A percentile compares a stretch with the other conserved stretches of the same genome.
Evolutionary conservation across 176 grass and related monocot genomes (phyloP).

Genomic region (Cenchrus fungigraminus): DNA sequence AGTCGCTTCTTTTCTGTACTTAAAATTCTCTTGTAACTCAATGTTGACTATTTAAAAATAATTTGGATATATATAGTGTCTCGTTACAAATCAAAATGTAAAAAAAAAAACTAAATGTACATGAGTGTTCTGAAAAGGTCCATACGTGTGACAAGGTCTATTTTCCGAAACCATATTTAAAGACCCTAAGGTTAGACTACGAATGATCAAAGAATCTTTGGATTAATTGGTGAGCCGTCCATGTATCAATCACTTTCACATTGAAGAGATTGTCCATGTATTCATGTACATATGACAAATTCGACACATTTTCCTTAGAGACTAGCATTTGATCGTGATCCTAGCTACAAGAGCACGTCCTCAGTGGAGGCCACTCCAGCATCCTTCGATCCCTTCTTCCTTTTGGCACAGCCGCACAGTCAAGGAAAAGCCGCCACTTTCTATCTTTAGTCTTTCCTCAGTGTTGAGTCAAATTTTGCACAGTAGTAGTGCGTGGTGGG

Average conservation of each 20-base stretch:
- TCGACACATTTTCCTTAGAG: not conserved
- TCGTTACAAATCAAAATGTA: not conserved
- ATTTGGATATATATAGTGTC: too few relatives aligned
- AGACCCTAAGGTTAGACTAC: not conserved
- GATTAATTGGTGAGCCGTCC: not conserved
- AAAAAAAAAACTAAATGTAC: not conserved
- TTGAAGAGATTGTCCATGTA: not conserved
- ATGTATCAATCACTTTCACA: not conserved
- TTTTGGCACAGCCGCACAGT: not conserved
- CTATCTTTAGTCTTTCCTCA: not conserved
- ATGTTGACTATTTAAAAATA: too few relatives aligned
- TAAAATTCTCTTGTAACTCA: too few relatives aligned
- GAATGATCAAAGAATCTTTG: not conserved
- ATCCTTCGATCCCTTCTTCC: not conserved
- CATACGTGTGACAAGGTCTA: not conserved
- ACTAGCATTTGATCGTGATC: not conserved
- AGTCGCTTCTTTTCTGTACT: too few relatives aligned
- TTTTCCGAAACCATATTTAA: not conserved
- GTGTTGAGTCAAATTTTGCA: not conserved
- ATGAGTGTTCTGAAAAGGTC: not conserved
- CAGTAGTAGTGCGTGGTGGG: not conserved
- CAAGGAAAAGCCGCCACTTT: not conserved
- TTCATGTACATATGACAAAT: not conserved
- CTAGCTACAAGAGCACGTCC: not conserved
- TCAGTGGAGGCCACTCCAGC: not conserved